phyloP scores from a whole-genome alignment of 192 early-diverging fungal species.

The Mortierella antarctica region DNA sequence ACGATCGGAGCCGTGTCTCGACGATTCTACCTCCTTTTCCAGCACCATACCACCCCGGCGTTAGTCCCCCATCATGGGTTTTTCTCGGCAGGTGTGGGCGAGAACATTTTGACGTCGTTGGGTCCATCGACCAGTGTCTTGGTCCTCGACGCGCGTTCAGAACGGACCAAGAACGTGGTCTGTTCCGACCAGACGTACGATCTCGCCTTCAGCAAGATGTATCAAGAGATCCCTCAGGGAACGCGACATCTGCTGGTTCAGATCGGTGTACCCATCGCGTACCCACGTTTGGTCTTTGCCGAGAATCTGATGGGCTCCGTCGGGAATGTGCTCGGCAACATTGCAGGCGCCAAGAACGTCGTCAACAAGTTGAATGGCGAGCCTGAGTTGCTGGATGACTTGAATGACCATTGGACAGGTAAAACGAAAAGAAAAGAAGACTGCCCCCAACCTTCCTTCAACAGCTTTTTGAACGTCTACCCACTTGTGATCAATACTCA shows the following conservation, averaged over 20 bases:
- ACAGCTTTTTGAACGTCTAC: neutral
- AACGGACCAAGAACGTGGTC: slow-evolving; percentile 74
- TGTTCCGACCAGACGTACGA: slow-evolving; percentile 70
- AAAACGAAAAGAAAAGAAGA: neutral
- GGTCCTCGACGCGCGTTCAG: slow-evolving; percentile 80
- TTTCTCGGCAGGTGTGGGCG: slow-evolving; percentile 58
- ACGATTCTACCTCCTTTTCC: slow-evolving; percentile 87
- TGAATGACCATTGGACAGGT: slow-evolving; percentile 77
- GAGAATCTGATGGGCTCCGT: slow-evolving; percentile 75
- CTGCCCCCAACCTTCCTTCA: neutral
- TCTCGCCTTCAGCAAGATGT: slow-evolving; percentile 68
- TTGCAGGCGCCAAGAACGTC: slow-evolving; percentile 68
- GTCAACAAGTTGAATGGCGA: slow-evolving; percentile 74
- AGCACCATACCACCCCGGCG: slow-evolving; percentile 77
- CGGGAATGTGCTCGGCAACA: slow-evolving; percentile 63
- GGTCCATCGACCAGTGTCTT: slow-evolving; percentile 74
- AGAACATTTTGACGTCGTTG: slow-evolving; percentile 73
- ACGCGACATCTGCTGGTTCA: slow-evolving; percentile 77
- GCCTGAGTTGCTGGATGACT: slow-evolving; percentile 86
- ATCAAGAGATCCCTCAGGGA: slow-evolving; percentile 63
- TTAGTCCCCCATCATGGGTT: slow-evolving; percentile 72
- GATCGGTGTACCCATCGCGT: slow-evolving; percentile 81
- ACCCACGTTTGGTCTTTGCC: slow-evolving; percentile 76
- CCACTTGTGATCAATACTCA: neutral
- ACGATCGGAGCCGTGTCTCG: slow-evolving; percentile 65